A percentile compares a stretch with the other conserved stretches of the same genome.
Evolutionary conservation across 2,329 filamentous ascomycete genomes (phyloP).

Genomic region (Diaporthe longicolla): DNA sequence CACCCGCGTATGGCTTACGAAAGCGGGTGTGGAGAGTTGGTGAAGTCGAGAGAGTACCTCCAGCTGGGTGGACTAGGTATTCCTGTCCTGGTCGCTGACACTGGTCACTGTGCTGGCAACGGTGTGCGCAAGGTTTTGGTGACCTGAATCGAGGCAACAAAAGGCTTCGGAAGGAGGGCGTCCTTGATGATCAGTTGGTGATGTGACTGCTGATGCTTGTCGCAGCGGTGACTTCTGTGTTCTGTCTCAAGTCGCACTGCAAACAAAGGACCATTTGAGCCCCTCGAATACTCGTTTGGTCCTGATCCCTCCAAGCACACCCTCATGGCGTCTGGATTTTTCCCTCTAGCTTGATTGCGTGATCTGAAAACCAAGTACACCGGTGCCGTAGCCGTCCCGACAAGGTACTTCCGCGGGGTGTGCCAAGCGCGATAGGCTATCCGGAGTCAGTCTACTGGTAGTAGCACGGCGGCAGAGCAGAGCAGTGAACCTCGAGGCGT

Average conservation of each 20-base stretch:
- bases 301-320: conserved; percentile 15
- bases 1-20: conserved; percentile 41
- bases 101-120: conserved; percentile 38
- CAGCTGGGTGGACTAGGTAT: conserved; percentile 7
- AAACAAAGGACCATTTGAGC: conserved; percentile 28
- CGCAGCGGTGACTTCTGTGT: background rate
- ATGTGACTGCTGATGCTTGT: background rate
- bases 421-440: conserved; percentile 31
- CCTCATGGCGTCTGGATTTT: conserved; percentile 37
- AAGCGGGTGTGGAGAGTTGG: conserved; percentile 39
- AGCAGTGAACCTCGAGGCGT: conserved; percentile 14
- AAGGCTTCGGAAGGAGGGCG: conserved; percentile 28
- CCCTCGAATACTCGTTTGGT: conserved; percentile 10
- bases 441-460: conserved; percentile 27
- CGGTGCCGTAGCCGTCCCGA: conserved; percentile 8
- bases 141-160: conserved; percentile 14
- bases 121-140: conserved; percentile 24
- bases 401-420: conserved; percentile 31
- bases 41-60: conserved; percentile 32
- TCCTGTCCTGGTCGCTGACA: conserved; percentile 15
- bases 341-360: conserved; percentile 41
- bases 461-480: conserved; percentile 18
- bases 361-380: conserved; percentile 37
- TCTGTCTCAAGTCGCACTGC: background rate
- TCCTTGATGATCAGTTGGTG: conserved; percentile 11